These are phyloP conservation scores for Gastrolobium villosum DNA, from an alignment of 306 rosid genomes.

Conservation along the genomic window DNA sequence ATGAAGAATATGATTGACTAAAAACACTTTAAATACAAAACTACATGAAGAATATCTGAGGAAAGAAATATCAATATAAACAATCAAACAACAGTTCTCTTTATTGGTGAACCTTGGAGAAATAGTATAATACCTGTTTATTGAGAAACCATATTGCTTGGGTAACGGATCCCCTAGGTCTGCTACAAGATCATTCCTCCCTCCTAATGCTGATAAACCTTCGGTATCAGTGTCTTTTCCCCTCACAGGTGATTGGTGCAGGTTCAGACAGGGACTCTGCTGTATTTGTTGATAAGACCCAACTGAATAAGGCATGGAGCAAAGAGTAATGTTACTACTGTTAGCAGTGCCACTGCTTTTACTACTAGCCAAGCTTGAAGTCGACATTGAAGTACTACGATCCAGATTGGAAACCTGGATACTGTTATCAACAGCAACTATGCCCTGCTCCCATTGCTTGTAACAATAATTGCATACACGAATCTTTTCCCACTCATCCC, in stretches of 20 bases:
- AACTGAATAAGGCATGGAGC: constrained; percentile 68
- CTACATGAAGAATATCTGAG: constrained; percentile 22
- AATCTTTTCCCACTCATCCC: constrained; percentile 79
- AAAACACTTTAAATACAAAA: constrained; percentile 37
- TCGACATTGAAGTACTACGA: constrained; percentile 64
- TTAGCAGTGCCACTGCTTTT: constrained; percentile 71
- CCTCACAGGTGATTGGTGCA: constrained; percentile 59
- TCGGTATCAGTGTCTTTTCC: constrained; percentile 57
- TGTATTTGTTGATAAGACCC: constrained; percentile 64
- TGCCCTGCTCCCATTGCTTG: constrained; percentile 80
- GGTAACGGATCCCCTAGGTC: constrained; percentile 56
- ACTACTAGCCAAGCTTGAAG: constrained; percentile 69
- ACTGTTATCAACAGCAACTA: constrained; percentile 55
- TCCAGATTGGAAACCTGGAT: constrained; percentile 61
- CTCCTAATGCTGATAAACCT: constrained; percentile 52
- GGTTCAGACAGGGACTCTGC: constrained; percentile 58
- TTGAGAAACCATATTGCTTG: constrained; percentile 52
- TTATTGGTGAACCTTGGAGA: constrained; percentile 33
- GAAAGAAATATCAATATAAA: constrained; percentile 39
- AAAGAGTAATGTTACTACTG: constrained; percentile 72
- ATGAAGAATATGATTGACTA: constrained; percentile 39
- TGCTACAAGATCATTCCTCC: constrained; percentile 61
- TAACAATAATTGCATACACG: constrained; percentile 93
- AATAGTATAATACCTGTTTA: constrained; percentile 59
- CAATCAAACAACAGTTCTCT: constrained; percentile 20